Evolutionary conservation across 192 early-diverging fungal genomes (phyloP).

Genomic region (Entomortierella lignicola): DNA sequence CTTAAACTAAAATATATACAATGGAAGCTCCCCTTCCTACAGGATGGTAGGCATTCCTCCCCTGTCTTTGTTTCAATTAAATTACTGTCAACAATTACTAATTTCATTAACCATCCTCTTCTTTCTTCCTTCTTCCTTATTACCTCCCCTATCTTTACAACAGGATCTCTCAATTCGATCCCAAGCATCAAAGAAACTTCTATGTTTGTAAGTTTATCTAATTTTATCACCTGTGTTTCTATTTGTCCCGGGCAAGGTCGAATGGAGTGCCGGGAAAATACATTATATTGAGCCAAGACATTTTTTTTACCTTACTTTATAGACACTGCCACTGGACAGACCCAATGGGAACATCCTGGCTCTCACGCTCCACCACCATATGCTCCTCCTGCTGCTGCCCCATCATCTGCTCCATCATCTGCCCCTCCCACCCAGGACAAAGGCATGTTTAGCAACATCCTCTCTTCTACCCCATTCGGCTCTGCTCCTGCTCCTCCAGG

Average conservation of each 20-base stretch:
- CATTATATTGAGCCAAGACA: not conserved
- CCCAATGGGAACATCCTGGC: slow-evolving; percentile 43
- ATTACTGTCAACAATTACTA: not conserved
- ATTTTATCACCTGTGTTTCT: not conserved
- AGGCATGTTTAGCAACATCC: slow-evolving; percentile 15
- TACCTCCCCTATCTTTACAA: no score
- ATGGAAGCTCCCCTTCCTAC: slow-evolving; percentile 49
- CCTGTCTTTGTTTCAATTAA: not conserved
- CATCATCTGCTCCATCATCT: not conserved
- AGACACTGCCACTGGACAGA: slow-evolving; percentile 47
- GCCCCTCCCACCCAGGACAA: slow-evolving; percentile 19
- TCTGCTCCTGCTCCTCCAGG: slow-evolving; percentile 16
- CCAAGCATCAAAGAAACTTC: slow-evolving; percentile 46
- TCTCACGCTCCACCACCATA: slow-evolving; percentile 19
- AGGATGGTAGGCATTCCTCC: slow-evolving; percentile 27
- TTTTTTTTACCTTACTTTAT: not conserved
- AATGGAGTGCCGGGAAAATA: no score
- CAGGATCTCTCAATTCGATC: slow-evolving; percentile 52
- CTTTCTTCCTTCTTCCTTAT: not conserved
- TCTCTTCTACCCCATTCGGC: slow-evolving; percentile 14
- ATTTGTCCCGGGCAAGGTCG: no score
- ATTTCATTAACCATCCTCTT: not conserved
- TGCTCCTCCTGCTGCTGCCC: slow-evolving; percentile 1
- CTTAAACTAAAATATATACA: not conserved
- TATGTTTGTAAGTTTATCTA: slow-evolving; percentile 30